Conservation (phyloP, 305 asterid species). For the Nicotiana rustica region DNA sequence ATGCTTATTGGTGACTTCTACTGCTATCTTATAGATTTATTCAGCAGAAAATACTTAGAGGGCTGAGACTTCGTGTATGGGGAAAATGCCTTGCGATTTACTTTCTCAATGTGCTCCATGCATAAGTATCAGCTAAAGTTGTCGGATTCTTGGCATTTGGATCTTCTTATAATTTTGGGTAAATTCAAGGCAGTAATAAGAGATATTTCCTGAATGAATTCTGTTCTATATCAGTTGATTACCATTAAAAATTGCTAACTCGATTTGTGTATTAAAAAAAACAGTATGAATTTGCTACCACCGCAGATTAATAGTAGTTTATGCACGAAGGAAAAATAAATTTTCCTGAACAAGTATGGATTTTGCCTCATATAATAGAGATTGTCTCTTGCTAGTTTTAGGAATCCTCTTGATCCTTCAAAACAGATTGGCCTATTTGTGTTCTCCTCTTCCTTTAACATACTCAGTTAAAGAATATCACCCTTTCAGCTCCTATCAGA, state of each 20-base stretch:
- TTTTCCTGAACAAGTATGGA: background rate
- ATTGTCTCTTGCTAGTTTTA: background rate
- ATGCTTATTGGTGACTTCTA: background rate
- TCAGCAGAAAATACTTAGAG: background rate
- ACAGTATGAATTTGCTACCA: background rate
- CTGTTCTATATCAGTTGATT: background rate
- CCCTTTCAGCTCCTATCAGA: background rate
- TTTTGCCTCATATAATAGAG: background rate
- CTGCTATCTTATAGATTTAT: background rate
- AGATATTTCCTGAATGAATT: background rate
- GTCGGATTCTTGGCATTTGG: background rate
- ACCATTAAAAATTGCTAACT: background rate
- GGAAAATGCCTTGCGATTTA: background rate
- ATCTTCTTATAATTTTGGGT: background rate
- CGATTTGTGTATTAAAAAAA: background rate
- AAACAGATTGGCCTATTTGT: background rate
- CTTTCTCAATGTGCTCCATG: constrained; percentile 1
- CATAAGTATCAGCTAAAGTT: background rate
- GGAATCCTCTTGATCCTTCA: constrained; percentile 4
- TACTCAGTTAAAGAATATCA: background rate
- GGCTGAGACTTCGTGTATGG: background rate
- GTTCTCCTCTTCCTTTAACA: background rate
- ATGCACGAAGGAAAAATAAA: background rate
- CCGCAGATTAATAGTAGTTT: background rate
- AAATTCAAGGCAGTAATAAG: background rate